A percentile compares a stretch with the other conserved stretches of the same genome.
phyloP scores from a whole-genome alignment of 768 basidiomycete genomes.

The Serendipita sp. region DNA sequence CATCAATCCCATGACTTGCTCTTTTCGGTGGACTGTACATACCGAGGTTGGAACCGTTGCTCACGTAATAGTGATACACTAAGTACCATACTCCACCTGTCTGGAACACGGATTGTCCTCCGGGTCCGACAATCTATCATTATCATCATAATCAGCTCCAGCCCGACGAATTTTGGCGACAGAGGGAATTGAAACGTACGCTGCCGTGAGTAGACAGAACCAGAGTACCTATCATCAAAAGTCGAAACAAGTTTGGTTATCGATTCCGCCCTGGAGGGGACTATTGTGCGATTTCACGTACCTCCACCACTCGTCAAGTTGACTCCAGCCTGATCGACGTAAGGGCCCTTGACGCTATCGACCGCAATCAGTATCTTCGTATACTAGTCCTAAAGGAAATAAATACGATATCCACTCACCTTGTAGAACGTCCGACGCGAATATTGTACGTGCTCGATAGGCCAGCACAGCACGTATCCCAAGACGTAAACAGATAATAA shows the following conservation, averaged over 20 bases:
- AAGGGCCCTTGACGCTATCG: slow-evolving; percentile 27
- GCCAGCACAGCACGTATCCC: slow-evolving; percentile 38
- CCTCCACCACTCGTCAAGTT: slow-evolving; percentile 33
- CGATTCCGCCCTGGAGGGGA: no score
- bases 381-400: no score
- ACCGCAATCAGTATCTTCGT: neutral
- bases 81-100: slow-evolving; percentile 32
- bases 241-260: neutral
- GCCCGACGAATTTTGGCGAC: no score
- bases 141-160: neutral
- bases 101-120: slow-evolving; percentile 33
- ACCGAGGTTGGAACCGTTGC: slow-evolving; percentile 18
- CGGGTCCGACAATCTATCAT: slow-evolving; percentile 33
- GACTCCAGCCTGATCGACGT: slow-evolving; percentile 31
- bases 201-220: slow-evolving; percentile 30
- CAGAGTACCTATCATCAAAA: slow-evolving; percentile 13
- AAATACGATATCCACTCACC: slow-evolving; percentile 17
- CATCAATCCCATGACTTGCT: neutral
- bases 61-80: slow-evolving; percentile 38
- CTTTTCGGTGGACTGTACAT: neutral
- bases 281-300: slow-evolving; percentile 15
- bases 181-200: slow-evolving; percentile 17
- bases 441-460: slow-evolving; percentile 43
- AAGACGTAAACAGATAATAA: slow-evolving; percentile 41
- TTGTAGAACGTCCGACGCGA: slow-evolving; percentile 34